These are phyloP conservation scores for Trichoderma atroviride DNA, from an alignment of 2,329 filamentous ascomycete genomes.

Conservation along the genomic window DNA sequence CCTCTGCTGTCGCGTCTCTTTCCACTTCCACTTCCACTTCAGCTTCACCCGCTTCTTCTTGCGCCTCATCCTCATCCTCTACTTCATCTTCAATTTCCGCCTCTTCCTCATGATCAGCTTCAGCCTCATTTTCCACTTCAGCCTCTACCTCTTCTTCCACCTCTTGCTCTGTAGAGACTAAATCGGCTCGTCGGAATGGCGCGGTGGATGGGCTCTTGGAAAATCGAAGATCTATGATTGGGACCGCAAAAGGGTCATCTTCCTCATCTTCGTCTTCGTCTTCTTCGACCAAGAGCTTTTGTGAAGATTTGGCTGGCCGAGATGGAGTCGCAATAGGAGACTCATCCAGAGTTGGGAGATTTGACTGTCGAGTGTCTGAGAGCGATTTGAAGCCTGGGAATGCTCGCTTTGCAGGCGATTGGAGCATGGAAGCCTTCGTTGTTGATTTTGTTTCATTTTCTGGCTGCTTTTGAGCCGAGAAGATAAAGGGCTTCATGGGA, in stretches of 20 bases:
- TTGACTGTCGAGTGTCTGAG: constrained; percentile 34
- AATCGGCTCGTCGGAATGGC: constrained; percentile 48
- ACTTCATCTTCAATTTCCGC: not conserved
- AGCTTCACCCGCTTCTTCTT: not conserved
- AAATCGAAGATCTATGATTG: constrained; percentile 44
- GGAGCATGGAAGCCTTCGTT: constrained; percentile 52
- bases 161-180: constrained; percentile 39
- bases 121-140: not conserved
- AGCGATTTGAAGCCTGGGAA: constrained; percentile 42
- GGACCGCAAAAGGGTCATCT: constrained; percentile 41
- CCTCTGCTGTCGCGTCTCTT: not conserved
- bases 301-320: constrained; percentile 38
- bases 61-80: not conserved
- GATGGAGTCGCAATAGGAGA: constrained; percentile 40
- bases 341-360: constrained; percentile 32
- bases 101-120: not conserved
- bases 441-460: constrained; percentile 45
- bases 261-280: constrained; percentile 36
- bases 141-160: constrained; percentile 21
- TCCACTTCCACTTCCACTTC: not conserved
- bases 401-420: constrained; percentile 56
- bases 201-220: constrained; percentile 51
- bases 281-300: constrained; percentile 44
- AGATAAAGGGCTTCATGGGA: constrained; percentile 45
- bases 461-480: constrained; percentile 36